These are phyloP conservation scores for Fremontodendron californicum DNA, from an alignment of 345 rosid species.

Conservation along the genomic window DNA sequence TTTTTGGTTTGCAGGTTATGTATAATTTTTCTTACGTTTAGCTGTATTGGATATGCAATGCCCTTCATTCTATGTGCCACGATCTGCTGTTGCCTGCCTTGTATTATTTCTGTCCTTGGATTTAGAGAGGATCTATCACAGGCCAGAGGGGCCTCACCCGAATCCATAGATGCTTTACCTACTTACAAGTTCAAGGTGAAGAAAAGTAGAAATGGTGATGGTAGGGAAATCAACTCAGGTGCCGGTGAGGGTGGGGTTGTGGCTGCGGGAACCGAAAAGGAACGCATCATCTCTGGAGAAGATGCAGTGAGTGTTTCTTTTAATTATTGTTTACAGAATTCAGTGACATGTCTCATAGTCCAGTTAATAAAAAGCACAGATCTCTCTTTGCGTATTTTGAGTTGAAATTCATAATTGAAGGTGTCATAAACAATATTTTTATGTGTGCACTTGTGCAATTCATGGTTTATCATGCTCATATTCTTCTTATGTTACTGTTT, in stretches of 20 bases:
- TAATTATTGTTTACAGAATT: not conserved
- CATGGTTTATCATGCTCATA: not conserved
- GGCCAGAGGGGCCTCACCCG: conserved; percentile 85
- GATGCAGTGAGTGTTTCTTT: conserved; percentile 63
- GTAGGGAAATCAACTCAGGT: conserved; percentile 40
- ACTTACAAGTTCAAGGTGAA: conserved; percentile 80
- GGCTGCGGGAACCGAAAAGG: conserved; percentile 88
- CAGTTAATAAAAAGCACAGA: not conserved
- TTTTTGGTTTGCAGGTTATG: conserved; percentile 62
- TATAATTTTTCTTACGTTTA: conserved; percentile 84
- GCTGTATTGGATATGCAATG: conserved; percentile 98
- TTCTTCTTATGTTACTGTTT: not conserved
- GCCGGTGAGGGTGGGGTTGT: conserved; percentile 77
- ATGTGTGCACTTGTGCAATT: not conserved
- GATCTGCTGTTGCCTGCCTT: conserved; percentile 93
- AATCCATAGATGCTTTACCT: conserved; percentile 80
- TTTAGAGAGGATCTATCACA: conserved; percentile 84
- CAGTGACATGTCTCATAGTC: not conserved
- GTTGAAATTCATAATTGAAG: not conserved
- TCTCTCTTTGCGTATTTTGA: not conserved
- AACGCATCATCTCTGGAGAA: conserved; percentile 78
- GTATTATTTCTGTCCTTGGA: conserved; percentile 86
- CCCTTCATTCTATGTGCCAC: conserved; percentile 96
- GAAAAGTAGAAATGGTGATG: conserved; percentile 52
- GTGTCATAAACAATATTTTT: not conserved